These are phyloP conservation scores for Leccinum arenicola DNA, from an alignment of 768 basidiomycete genomes.

Conservation along the genomic window DNA sequence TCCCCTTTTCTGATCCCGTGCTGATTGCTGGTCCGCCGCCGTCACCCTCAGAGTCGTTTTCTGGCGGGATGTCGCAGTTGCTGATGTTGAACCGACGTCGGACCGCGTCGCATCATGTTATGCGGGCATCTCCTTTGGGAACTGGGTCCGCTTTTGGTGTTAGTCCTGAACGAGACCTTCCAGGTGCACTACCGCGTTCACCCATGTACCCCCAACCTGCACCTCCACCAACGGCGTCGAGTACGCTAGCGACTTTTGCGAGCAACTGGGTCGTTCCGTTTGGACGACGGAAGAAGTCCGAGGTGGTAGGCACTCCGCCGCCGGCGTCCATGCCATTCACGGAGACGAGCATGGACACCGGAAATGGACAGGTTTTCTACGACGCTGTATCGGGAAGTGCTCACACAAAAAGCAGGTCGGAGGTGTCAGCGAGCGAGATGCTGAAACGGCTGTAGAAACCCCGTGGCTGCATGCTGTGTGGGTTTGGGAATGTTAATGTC, in stretches of 20 bases:
- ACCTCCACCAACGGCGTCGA: constrained; percentile 41
- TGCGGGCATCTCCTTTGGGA: constrained; percentile 48
- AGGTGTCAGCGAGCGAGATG: constrained; percentile 40
- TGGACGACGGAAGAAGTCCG: constrained; percentile 47
- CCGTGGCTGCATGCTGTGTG: neutral
- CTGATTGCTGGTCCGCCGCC: constrained; percentile 45
- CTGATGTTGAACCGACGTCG: constrained; percentile 44
- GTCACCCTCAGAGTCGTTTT: constrained; percentile 59
- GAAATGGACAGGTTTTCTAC: constrained; percentile 21
- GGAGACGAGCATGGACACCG: constrained; percentile 17
- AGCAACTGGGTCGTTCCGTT: constrained; percentile 67
- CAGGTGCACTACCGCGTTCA: constrained; percentile 7
- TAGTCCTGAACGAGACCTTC: neutral
- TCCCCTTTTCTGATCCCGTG: constrained; percentile 35
- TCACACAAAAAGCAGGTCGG: constrained; percentile 5
- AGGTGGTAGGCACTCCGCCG: constrained; percentile 4
- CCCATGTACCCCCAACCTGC: constrained; percentile 2
- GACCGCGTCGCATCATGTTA: constrained; percentile 58
- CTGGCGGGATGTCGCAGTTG: constrained; percentile 56
- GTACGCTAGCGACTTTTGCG: constrained; percentile 55
- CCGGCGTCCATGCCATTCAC: constrained; percentile 5
- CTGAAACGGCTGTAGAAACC: constrained; percentile 26
- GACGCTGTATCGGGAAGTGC: constrained; percentile 16
- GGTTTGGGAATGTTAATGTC: neutral
- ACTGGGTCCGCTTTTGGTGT: constrained; percentile 5